Percentiles rank a stretch among this genome's conserved stretches.
Evolutionary conservation across 208 protist species (phyloP).

Genomic region (Crithidia sp.): DNA sequence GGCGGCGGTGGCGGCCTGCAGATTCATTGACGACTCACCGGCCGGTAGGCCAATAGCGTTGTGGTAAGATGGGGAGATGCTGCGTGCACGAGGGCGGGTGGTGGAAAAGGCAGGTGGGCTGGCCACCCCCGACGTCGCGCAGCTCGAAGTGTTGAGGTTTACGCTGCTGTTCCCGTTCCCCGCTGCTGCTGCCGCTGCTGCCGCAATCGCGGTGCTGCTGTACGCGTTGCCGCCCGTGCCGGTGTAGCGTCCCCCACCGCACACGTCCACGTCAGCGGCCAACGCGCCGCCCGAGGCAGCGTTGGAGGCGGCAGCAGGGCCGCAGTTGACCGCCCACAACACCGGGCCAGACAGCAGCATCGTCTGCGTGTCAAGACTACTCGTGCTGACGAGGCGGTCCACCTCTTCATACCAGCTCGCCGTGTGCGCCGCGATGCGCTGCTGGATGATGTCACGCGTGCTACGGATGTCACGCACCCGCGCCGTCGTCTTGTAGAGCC

Average conservation of each 20-base stretch:
- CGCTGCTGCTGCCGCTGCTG: neutral
- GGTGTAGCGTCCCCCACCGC: neutral
- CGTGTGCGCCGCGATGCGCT: constrained; percentile 56
- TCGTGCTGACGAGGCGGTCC: constrained; percentile 30
- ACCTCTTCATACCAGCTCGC: constrained; percentile 66
- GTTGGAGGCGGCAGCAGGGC: constrained; percentile 7
- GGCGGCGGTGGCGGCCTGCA: neutral
- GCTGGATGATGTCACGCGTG: constrained; percentile 61
- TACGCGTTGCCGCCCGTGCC: neutral
- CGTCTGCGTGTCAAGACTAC: constrained; percentile 23
- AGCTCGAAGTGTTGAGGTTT: constrained; percentile 1
- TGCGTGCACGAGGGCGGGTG: neutral
- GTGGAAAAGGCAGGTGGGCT: neutral
- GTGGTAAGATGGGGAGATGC: constrained; percentile 15
- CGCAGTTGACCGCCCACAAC: constrained; percentile 45
- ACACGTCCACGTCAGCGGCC: constrained; percentile 14
- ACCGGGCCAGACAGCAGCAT: constrained; percentile 53
- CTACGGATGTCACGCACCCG: constrained; percentile 62
- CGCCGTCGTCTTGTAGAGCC: constrained; percentile 38
- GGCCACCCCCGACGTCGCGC: neutral
- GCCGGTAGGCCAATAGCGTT: neutral
- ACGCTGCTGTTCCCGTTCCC: neutral
- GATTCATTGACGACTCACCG: neutral
- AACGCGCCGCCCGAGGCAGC: constrained; percentile 7
- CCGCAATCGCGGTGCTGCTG: neutral